Evolutionary conservation across 2,329 filamentous ascomycete genomes (phyloP).

Genomic region (Alternaria viburni): DNA sequence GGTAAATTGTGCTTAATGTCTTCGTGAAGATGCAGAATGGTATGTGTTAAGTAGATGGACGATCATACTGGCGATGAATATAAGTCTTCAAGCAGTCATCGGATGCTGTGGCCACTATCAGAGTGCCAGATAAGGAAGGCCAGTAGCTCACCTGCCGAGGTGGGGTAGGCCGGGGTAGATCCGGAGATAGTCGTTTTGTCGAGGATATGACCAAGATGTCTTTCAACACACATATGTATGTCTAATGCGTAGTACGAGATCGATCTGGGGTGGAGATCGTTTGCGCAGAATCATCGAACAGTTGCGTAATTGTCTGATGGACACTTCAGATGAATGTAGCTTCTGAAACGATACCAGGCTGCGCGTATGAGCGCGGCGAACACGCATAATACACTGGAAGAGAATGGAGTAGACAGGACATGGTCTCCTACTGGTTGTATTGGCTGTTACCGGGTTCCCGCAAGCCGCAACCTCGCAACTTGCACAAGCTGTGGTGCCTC

Average conservation of each 20-base stretch:
- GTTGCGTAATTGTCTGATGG: neutral
- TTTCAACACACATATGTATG: neutral
- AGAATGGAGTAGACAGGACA: neutral
- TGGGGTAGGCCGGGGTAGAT: slow-evolving; percentile 23
- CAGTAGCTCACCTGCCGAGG: slow-evolving; percentile 10
- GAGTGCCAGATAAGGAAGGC: slow-evolving; percentile 19
- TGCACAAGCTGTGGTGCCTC: slow-evolving; percentile 35
- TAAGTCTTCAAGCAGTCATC: neutral
- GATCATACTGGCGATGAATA: neutral
- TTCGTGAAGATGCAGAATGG: too few relatives aligned
- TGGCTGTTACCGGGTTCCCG: slow-evolving; percentile 3
- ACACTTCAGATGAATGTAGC: neutral
- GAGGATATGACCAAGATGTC: slow-evolving; percentile 5
- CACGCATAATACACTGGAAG: neutral
- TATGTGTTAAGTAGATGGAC: neutral
- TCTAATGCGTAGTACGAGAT: neutral
- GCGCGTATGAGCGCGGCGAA: neutral
- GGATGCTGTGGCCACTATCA: slow-evolving; percentile 7
- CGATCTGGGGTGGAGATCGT: neutral
- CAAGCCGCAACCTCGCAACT: slow-evolving; percentile 30
- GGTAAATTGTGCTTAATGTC: neutral
- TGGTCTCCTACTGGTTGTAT: neutral
- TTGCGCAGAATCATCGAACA: neutral
- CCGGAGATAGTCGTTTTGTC: slow-evolving; percentile 16
- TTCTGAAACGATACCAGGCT: neutral